phyloP scores from a whole-genome alignment of 2,329 filamentous ascomycete genomes.

The Fusarium tanahbumbuense region DNA sequence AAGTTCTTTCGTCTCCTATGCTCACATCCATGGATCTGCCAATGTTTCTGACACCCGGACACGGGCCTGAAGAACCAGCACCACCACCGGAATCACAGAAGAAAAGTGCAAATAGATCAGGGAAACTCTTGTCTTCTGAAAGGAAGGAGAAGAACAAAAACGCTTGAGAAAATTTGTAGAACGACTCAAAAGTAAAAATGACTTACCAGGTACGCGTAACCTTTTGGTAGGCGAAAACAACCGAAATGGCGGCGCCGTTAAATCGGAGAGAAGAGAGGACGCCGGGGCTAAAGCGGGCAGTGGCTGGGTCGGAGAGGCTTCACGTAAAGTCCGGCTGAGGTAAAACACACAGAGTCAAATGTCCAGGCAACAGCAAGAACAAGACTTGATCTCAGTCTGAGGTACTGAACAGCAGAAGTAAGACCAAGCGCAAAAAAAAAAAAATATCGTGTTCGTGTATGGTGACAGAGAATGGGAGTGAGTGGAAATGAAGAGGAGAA shows the following conservation, averaged over 20 bases:
- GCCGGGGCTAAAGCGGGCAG: conserved; percentile 27
- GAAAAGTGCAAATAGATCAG: background rate
- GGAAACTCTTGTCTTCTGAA: background rate
- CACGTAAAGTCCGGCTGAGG: conserved; percentile 25
- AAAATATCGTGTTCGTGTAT: conserved; percentile 10
- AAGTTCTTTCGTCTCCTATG: background rate
- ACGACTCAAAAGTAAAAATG: background rate
- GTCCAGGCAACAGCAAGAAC: conserved; percentile 7
- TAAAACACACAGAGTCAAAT: conserved; percentile 18
- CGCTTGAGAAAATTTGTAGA: background rate
- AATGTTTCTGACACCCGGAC: background rate
- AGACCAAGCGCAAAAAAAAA: background rate
- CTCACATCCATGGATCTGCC: background rate
- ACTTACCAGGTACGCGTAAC: conserved; percentile 20
- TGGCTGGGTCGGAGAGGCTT: conserved; percentile 25
- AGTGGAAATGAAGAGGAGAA: conserved; percentile 26
- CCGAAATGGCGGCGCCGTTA: conserved; percentile 33
- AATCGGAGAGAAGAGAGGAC: conserved; percentile 29
- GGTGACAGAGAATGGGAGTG: conserved; percentile 12
- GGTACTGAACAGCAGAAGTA: background rate
- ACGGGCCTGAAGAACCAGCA: conserved; percentile 26
- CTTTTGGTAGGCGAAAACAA: conserved; percentile 28
- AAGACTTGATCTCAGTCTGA: background rate
- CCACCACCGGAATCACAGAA: conserved; percentile 11
- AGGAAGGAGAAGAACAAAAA: background rate